phyloP scores from a whole-genome alignment of 202 grass and related monocot genomes.

The Digitaria exilis region DNA sequence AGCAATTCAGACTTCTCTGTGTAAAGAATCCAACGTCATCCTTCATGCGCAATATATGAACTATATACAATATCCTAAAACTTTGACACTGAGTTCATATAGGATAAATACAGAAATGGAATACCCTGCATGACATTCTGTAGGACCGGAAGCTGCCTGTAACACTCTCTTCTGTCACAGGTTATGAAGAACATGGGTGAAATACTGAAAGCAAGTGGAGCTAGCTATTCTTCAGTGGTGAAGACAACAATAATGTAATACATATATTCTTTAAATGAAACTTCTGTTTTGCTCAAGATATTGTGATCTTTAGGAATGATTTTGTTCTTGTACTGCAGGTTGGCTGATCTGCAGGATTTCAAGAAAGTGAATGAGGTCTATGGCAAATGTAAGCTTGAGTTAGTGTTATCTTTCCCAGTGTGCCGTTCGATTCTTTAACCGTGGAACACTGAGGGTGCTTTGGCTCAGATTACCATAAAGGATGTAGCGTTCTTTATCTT shows the following conservation, averaged over 20 bases:
- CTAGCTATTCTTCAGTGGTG: slow-evolving; percentile 91
- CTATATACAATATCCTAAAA: not conserved
- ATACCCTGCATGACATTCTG: not conserved
- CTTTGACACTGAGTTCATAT: not conserved
- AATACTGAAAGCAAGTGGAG: slow-evolving; percentile 90
- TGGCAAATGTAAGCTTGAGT: slow-evolving; percentile 73
- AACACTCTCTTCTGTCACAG: slow-evolving; percentile 37
- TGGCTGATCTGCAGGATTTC: slow-evolving; percentile 93
- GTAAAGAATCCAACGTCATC: not conserved
- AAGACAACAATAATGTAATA: slow-evolving; percentile 95
- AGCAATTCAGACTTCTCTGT: not conserved
- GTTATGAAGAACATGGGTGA: slow-evolving; percentile 95
- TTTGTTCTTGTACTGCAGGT: slow-evolving; percentile 48
- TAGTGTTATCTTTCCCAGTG: not conserved
- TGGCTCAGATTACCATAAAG: not conserved
- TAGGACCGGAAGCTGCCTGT: not conserved
- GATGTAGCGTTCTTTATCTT: not conserved
- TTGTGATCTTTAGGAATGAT: slow-evolving; percentile 9
- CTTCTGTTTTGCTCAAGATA: not conserved
- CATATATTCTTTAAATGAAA: not conserved
- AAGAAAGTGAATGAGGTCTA: slow-evolving; percentile 97
- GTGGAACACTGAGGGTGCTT: not conserved
- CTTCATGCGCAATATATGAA: not conserved
- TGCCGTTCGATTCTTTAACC: not conserved
- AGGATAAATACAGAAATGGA: not conserved